Conservation (phyloP, 805 yeast genomes). For the Naumovozyma baii region DNA sequence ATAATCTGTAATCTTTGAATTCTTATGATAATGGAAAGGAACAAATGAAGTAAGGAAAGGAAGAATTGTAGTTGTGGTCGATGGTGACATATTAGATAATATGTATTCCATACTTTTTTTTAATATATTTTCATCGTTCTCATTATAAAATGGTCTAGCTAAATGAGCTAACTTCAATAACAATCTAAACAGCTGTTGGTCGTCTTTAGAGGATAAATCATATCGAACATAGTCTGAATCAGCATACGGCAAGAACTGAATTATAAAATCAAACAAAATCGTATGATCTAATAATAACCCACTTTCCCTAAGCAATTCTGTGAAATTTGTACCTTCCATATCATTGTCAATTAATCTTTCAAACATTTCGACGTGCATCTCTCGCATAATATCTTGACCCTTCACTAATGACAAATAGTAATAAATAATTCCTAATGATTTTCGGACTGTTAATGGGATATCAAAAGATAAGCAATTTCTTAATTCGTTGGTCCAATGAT, state of each 20-base stretch:
- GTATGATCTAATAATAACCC: slow-evolving; percentile 32
- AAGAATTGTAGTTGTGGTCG: slow-evolving; percentile 43
- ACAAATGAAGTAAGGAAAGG: slow-evolving; percentile 44
- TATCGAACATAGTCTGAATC: slow-evolving; percentile 39
- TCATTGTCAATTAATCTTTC: slow-evolving; percentile 40
- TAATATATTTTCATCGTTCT: slow-evolving; percentile 30
- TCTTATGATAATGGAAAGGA: slow-evolving; percentile 35
- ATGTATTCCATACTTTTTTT: slow-evolving; percentile 43
- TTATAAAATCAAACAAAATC: slow-evolving; percentile 26
- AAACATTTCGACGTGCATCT: slow-evolving; percentile 53
- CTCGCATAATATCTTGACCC: slow-evolving; percentile 57
- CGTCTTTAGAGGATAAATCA: slow-evolving; percentile 27
- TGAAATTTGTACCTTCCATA: slow-evolving; percentile 28
- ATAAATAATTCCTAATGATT: slow-evolving; percentile 55
- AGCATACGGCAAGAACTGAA: slow-evolving; percentile 37
- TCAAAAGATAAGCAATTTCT: slow-evolving; percentile 66
- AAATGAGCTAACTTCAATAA: slow-evolving; percentile 44
- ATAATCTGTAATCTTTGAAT: slow-evolving; percentile 42
- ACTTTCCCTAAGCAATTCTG: slow-evolving; percentile 19
- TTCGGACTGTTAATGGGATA: slow-evolving; percentile 58
- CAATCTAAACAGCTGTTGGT: slow-evolving; percentile 40
- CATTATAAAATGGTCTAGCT: slow-evolving; percentile 47
- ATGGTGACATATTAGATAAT: slow-evolving; percentile 43
- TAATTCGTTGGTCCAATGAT: slow-evolving; percentile 83
- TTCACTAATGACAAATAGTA: slow-evolving; percentile 62